Percentiles rank a stretch among this genome's conserved stretches.
Evolutionary conservation across 2,329 filamentous ascomycete species (phyloP).

Genomic region (Cyclaneusma minus): DNA sequence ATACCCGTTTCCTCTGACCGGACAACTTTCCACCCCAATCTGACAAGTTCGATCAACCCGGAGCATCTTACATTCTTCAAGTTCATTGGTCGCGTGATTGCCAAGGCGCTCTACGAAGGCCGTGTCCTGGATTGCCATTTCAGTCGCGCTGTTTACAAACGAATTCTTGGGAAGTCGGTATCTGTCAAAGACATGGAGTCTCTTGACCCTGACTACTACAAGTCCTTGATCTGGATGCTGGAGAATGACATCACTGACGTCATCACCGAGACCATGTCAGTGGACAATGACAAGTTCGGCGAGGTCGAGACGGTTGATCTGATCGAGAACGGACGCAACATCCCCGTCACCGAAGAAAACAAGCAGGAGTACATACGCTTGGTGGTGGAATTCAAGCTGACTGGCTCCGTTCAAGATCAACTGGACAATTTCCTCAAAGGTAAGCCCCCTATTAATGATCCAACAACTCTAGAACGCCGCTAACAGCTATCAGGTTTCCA

Average conservation of each 20-base stretch:
- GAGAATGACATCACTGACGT: conserved; percentile 98
- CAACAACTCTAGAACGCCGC: conserved; percentile 5
- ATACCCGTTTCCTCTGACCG: conserved; percentile 92
- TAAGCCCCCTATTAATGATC: conserved; percentile 22
- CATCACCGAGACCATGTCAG: conserved; percentile 89
- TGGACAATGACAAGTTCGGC: conserved; percentile 88
- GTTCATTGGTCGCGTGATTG: conserved; percentile 96
- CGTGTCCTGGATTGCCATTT: conserved; percentile 97
- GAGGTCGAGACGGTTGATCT: conserved; percentile 79
- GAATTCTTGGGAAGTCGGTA: conserved; percentile 84
- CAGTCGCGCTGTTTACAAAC: conserved; percentile 95
- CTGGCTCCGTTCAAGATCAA: conserved; percentile 85
- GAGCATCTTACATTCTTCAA: conserved; percentile 98
- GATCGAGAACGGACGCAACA: conserved; percentile 73
- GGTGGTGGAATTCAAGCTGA: conserved; percentile 85
- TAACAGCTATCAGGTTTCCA: conserved; percentile 58
- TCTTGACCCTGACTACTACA: conserved; percentile 96
- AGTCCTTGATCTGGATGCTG: conserved; percentile 95
- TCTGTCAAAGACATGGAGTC: conserved; percentile 99
- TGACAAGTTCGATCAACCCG: conserved; percentile 81
- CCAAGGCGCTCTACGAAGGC: conserved; percentile 92
- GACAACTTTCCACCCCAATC: conserved; percentile 97
- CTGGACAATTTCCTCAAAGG: conserved; percentile 84
- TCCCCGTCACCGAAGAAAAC: conserved; percentile 91
- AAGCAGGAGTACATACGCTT: conserved; percentile 95